Evolutionary conservation across 179 eudicot species (phyloP).

Genomic region (Beta corolliflora): DNA sequence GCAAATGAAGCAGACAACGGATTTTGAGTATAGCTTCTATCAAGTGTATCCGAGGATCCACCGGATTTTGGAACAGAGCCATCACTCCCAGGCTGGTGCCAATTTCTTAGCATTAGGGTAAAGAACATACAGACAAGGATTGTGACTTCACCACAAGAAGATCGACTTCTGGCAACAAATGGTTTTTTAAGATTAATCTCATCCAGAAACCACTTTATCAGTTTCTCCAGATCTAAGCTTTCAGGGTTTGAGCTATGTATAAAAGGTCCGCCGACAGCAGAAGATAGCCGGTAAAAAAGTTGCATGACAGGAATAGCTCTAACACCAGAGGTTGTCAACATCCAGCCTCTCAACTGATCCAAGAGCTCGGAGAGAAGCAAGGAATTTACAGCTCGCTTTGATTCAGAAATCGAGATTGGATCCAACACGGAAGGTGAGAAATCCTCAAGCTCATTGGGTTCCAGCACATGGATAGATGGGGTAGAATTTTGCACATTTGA

Average conservation of each 20-base stretch:
- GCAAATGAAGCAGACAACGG: conserved; percentile 42
- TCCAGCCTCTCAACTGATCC: conserved; percentile 90
- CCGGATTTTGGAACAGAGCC: conserved; percentile 60
- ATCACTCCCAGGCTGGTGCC: conserved; percentile 99
- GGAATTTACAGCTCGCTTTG: conserved; percentile 94
- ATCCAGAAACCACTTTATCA: conserved; percentile 91
- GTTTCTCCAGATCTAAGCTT: conserved; percentile 80
- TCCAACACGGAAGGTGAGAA: conserved; percentile 71
- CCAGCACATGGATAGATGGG: conserved; percentile 81
- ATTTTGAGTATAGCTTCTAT: conserved; percentile 49
- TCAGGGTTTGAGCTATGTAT: conserved; percentile 74
- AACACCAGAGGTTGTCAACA: conserved; percentile 87
- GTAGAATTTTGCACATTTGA: conserved; percentile 60
- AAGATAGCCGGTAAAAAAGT: conserved; percentile 89
- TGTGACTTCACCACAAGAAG: conserved; percentile 83
- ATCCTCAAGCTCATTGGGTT: conserved; percentile 76
- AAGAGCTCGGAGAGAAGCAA: conserved; percentile 88
- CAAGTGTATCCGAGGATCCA: conserved; percentile 69
- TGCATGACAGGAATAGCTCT: conserved; percentile 96
- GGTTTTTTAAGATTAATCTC: conserved; percentile 76
- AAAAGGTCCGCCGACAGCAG: conserved; percentile 99
- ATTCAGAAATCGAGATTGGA: conserved; percentile 94
- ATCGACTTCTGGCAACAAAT: conserved; percentile 69
- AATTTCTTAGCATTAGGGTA: conserved; percentile 94
- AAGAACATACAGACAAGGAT: conserved; percentile 97